These are phyloP conservation scores for Nepenthes gracilis DNA, from an alignment of 148 eudicot genomes.

Conservation along the genomic window DNA sequence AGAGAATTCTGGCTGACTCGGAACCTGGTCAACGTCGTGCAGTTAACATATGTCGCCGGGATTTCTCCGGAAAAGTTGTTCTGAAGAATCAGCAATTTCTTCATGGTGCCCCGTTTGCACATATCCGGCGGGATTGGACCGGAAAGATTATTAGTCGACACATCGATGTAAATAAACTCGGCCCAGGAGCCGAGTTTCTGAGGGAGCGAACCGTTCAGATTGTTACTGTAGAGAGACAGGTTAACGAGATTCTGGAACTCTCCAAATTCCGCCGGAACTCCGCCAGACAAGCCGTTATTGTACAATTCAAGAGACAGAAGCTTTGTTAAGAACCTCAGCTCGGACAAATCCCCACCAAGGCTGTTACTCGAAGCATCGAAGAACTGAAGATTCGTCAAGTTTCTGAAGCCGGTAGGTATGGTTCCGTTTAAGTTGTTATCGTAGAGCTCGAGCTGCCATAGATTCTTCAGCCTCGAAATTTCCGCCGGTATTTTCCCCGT, in stretches of 20 bases:
- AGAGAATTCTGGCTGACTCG: conserved; percentile 72
- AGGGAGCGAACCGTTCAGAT: conserved; percentile 69
- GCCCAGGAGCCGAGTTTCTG: conserved; percentile 66
- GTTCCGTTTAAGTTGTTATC: conserved; percentile 45
- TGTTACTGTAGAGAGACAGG: conserved; percentile 56
- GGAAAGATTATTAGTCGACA: conserved; percentile 55
- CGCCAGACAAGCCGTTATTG: conserved; percentile 49
- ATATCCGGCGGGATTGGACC: conserved; percentile 81
- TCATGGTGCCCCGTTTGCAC: conserved; percentile 70
- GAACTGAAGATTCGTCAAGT: conserved; percentile 33
- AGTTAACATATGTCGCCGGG: conserved; percentile 49
- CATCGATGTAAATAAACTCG: conserved; percentile 65
- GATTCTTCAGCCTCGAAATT: conserved; percentile 45
- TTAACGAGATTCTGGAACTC: conserved; percentile 50
- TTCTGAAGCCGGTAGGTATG: conserved; percentile 57
- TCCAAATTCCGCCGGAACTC: conserved; percentile 64
- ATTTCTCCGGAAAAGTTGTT: conserved; percentile 64
- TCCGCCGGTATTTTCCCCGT: conserved; percentile 51
- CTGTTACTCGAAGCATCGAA: conserved; percentile 61
- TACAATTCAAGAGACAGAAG: conserved; percentile 47
- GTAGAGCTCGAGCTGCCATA: conserved; percentile 65
- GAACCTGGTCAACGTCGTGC: conserved; percentile 53
- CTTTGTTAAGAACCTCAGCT: conserved; percentile 29
- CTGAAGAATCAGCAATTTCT: conserved; percentile 45
- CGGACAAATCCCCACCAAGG: conserved; percentile 54